These are phyloP conservation scores for Escallonia rubra DNA, from an alignment of 129 eudicot genomes.

Conservation along the genomic window DNA sequence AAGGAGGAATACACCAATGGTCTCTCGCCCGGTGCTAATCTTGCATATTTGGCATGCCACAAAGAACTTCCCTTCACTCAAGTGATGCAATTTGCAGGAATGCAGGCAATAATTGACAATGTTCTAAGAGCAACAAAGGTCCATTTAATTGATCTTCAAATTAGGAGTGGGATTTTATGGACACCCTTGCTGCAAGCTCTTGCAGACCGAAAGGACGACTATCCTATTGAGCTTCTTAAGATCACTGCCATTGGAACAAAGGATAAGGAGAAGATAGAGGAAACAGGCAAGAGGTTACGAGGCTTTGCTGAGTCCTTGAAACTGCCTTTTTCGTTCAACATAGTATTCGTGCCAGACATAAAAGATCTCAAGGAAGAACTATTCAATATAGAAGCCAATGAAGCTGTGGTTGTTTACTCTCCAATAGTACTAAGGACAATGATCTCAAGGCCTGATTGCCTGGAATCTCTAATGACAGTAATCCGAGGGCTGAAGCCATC, in stretches of 20 bases:
- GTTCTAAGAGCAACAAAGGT: slow-evolving; percentile 27
- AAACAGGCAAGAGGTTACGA: slow-evolving; percentile 40
- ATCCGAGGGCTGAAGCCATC: slow-evolving; percentile 37
- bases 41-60: slow-evolving; percentile 37
- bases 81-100: slow-evolving; percentile 44
- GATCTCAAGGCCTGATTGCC: slow-evolving; percentile 35
- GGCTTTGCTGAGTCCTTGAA: slow-evolving; percentile 42
- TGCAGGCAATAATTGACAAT: slow-evolving; percentile 54
- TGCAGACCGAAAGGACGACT: slow-evolving; percentile 8
- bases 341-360: slow-evolving; percentile 38
- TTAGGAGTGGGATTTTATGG: slow-evolving; percentile 55
- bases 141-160: slow-evolving; percentile 60
- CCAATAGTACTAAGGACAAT: slow-evolving; percentile 34
- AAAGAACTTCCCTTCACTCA: slow-evolving; percentile 50
- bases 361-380: slow-evolving; percentile 30
- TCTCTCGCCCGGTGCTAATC: slow-evolving; percentile 22
- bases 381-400: slow-evolving; percentile 32
- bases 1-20: slow-evolving; percentile 10
- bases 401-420: slow-evolving; percentile 39
- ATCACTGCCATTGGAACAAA: slow-evolving; percentile 33
- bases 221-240: slow-evolving; percentile 30
- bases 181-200: slow-evolving; percentile 51
- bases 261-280: slow-evolving; percentile 22
- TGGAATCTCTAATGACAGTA: slow-evolving; percentile 40
- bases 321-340: slow-evolving; percentile 42